A percentile compares a stretch with the other conserved stretches of the same genome.
These are phyloP conservation scores for Trypanosoma avium DNA, from an alignment of 208 protist genomes.

Conservation along the genomic window DNA sequence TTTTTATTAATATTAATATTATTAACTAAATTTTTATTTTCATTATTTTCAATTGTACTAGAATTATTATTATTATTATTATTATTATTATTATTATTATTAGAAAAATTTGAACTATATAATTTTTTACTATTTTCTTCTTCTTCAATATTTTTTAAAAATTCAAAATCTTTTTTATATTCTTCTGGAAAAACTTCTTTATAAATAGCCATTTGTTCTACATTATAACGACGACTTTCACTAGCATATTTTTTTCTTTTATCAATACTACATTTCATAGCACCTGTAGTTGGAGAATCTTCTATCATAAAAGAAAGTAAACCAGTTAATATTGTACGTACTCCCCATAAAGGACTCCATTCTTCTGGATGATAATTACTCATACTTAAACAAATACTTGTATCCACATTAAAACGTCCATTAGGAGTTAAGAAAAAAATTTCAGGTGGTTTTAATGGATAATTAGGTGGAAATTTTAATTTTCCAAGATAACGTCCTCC, in stretches of 20 bases:
- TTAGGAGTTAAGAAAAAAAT: conserved; percentile 87
- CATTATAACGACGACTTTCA: conserved; percentile 57
- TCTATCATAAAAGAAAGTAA: conserved; percentile 83
- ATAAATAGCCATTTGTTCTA: conserved; percentile 40
- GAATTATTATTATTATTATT: conserved; percentile 5
- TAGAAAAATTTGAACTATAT: neutral
- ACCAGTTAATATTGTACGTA: conserved; percentile 78
- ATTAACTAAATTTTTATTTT: conserved; percentile 5
- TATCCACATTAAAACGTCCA: conserved; percentile 72
- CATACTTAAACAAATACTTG: conserved; percentile 80
- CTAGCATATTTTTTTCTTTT: conserved; percentile 43
- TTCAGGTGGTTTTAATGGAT: conserved; percentile 95
- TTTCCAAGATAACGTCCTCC: conserved; percentile 96
- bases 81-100: neutral
- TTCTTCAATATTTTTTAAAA: neutral
- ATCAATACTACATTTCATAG: conserved; percentile 28
- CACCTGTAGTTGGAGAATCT: conserved; percentile 46
- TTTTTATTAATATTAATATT: conserved; percentile 7
- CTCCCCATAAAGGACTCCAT: conserved; percentile 89
- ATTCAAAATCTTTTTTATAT: conserved; percentile 35
- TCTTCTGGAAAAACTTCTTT: conserved; percentile 43
- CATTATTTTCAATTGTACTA: neutral
- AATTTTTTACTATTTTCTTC: neutral
- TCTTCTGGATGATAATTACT: conserved; percentile 85
- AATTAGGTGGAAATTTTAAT: conserved; percentile 94